A percentile compares a stretch with the other conserved stretches of the same genome.
phyloP scores from a whole-genome alignment of 495 filamentous ascomycete genomes.

The Daldinia bambusicola region DNA sequence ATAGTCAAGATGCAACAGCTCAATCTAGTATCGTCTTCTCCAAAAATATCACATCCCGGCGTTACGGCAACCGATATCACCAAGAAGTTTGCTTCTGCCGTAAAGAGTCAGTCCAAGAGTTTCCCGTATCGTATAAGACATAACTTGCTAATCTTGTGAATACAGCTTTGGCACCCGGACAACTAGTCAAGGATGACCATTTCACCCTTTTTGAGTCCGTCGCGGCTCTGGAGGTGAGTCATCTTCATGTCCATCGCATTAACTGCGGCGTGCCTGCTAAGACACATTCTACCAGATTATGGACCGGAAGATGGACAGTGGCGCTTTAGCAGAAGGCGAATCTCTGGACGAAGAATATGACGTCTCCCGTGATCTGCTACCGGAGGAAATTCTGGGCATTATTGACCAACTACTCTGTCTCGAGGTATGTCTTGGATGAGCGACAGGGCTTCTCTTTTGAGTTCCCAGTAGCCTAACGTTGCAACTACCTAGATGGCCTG shows the following conservation, averaged over 20 bases:
- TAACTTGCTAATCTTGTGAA: constrained; percentile 24
- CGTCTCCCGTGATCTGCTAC: constrained; percentile 70
- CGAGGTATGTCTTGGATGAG: constrained; percentile 69
- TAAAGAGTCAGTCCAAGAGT: constrained; percentile 63
- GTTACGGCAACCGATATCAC: constrained; percentile 80
- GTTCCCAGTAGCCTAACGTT: constrained; percentile 32
- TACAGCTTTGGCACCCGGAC: constrained; percentile 77
- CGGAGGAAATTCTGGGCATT: constrained; percentile 86
- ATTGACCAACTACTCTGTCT: constrained; percentile 93
- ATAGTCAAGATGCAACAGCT: constrained; percentile 39
- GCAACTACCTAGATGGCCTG: constrained; percentile 79
- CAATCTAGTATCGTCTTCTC: constrained; percentile 41
- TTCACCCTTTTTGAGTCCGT: constrained; percentile 96
- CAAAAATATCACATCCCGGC: constrained; percentile 56
- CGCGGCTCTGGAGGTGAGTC: constrained; percentile 87
- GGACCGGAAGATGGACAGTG: constrained; percentile 99
- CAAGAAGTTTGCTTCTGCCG: constrained; percentile 73
- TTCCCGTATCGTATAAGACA: background rate
- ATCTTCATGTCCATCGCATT: constrained; percentile 5
- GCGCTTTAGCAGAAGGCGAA: constrained; percentile 78
- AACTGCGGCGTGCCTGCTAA: constrained; percentile 12
- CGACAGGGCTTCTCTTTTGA: constrained; percentile 5
- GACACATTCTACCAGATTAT: constrained; percentile 73
- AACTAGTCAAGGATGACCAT: constrained; percentile 91
- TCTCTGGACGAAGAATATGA: constrained; percentile 89